Conservation (phyloP, 169 alveolate species). For the Amoebophrya sp. region DNA sequence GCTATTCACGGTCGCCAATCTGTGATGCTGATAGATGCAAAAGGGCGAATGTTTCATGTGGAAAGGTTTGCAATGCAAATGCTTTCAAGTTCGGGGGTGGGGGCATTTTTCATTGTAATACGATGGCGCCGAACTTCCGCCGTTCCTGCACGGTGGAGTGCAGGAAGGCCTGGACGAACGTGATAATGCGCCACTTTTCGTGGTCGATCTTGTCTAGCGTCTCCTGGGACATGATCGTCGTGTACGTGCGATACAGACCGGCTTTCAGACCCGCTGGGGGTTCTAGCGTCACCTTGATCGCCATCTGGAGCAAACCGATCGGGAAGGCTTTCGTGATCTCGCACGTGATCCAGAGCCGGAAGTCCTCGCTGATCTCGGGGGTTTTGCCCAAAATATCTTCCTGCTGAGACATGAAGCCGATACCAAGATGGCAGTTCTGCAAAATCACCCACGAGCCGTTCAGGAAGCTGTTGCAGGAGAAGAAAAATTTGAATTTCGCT, state of each 20-base stretch:
- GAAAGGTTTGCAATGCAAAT: no score
- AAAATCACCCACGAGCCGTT: conserved; percentile 91
- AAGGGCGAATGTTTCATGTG: no score
- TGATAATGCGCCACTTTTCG: conserved; percentile 85
- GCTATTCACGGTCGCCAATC: no score
- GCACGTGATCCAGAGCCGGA: conserved; percentile 62
- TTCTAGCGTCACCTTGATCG: conserved; percentile 89
- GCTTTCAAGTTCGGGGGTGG: no score
- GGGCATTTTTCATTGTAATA: no score
- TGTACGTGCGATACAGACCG: conserved; percentile 85
- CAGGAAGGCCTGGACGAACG: conserved; percentile 79
- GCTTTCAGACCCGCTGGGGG: conserved; percentile 93
- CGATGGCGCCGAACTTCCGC: conserved; percentile 77
- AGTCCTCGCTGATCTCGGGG: conserved; percentile 45
- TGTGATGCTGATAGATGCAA: no score
- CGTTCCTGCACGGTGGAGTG: conserved; percentile 86
- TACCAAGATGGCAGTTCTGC: conserved; percentile 89
- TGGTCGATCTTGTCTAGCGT: conserved; percentile 85
- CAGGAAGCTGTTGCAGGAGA: conserved; percentile 57
- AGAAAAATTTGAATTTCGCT: background rate
- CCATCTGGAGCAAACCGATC: conserved; percentile 88
- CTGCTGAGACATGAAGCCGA: conserved; percentile 54
- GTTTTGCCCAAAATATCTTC: conserved; percentile 45
- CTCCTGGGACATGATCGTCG: conserved; percentile 80
- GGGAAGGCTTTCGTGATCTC: conserved; percentile 88